Evolutionary conservation across 2,329 filamentous ascomycete genomes (phyloP).

Genomic region (Neofusicoccum cordaticola): DNA sequence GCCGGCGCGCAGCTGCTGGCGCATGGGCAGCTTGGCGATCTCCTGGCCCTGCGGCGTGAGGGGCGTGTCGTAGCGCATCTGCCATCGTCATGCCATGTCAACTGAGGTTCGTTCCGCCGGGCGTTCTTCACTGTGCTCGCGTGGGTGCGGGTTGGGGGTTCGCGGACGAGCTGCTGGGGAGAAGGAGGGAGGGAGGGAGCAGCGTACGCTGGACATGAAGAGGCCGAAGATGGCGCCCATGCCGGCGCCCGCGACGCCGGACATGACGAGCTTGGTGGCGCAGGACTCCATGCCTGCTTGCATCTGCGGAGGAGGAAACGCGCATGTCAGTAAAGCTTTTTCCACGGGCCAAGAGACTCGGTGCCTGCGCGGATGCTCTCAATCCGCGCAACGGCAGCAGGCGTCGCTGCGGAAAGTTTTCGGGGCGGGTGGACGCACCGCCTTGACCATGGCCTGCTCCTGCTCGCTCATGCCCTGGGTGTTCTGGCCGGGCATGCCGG

Average conservation of each 20-base stretch:
- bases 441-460: constrained; percentile 50
- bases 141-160: neutral
- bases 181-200: neutral
- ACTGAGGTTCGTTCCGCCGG: neutral
- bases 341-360: neutral
- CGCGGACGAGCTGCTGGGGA: neutral
- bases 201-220: constrained; percentile 91
- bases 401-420: neutral
- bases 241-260: constrained; percentile 89
- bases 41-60: constrained; percentile 56
- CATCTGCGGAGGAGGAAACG: constrained; percentile 56
- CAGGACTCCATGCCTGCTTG: constrained; percentile 88
- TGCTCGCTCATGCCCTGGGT: constrained; percentile 39
- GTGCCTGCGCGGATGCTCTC: neutral
- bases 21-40: constrained; percentile 67
- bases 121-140: neutral
- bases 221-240: constrained; percentile 92
- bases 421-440: constrained; percentile 28
- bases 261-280: constrained; percentile 80
- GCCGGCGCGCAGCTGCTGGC: constrained; percentile 77
- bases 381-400: neutral
- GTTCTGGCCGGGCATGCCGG: constrained; percentile 6
- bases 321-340: constrained; percentile 1
- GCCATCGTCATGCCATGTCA: constrained; percentile 3
- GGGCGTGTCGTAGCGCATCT: constrained; percentile 99